Base-by-base conservation (phyloP, 2,329 filamentous ascomycete genomes). In the Ceratocystis huliohia region DNA sequence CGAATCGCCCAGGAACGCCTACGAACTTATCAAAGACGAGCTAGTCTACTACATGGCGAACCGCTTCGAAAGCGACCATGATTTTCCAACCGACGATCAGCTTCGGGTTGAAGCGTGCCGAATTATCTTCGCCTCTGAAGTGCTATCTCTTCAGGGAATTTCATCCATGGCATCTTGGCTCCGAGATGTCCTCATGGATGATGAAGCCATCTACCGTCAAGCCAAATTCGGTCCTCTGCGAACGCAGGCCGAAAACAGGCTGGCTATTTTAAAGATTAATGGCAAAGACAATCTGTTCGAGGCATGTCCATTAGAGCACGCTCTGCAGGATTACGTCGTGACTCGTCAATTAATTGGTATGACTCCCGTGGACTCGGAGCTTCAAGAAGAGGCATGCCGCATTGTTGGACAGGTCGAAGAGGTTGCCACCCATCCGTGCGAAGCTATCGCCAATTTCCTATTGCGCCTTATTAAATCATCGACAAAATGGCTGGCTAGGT, bases 11-110 rank as follows among this genome's bases (percentile, higher is more conserved):
- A 78, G 79, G 20, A 84, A 82, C 69, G 81, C 82, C n/a, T 86
- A 84, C 72, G 84, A 86, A 70, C 75, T 85, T 30, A 76, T 87
- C 70, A 85, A 85, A 70, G 73, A 79, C 65, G 83, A 85, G 70
- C 72, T 86, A 68, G 76, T 79, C 46, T 79, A 81, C 71, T 86
- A 80, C 74, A 74, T 78, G 41, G 71, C 76, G 61, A 79, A 80
- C 67, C 75, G 77, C 63, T 73, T 73, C 17, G 76, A 81, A 22
- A 74, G 78, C 45, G 75, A 75, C 17, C 76, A 76, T 45, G 71
- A 69, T 25, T 53, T 73, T 1, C 79, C 79, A 1, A 79, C 76
- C 4, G 83, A 86, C 67, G 76, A 78, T 13, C 80, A 84, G 63
- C 73, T 86, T 65, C 79, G 81, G 68, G 72, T 79, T n/a, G 82